phyloP scores from a whole-genome alignment of 306 rosid genomes.

The Neltuma alba region DNA sequence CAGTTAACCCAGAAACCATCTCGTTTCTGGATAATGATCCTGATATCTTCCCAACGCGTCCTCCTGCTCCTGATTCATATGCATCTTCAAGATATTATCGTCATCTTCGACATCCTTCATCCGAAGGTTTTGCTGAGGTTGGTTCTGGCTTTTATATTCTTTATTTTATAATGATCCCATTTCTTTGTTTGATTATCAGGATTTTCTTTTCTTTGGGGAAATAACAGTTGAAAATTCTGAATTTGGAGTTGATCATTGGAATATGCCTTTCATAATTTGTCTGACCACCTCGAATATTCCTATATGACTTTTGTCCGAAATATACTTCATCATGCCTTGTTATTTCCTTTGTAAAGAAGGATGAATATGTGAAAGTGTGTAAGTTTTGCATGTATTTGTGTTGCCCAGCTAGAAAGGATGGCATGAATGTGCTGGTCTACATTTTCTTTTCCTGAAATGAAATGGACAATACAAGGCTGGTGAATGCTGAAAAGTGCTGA shows the following conservation, averaged over 20 bases:
- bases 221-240: not conserved
- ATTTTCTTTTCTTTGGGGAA: not conserved
- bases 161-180: not conserved
- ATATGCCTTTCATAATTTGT: not conserved
- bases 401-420: not conserved
- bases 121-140: conserved; percentile 85
- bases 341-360: not conserved
- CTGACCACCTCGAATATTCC: not conserved
- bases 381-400: not conserved
- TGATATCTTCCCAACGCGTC: conserved; percentile 50
- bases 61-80: conserved; percentile 55
- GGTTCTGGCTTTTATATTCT: not conserved
- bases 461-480: not conserved
- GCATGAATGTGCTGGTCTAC: not conserved
- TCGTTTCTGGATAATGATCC: conserved; percentile 66
- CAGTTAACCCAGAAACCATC: conserved; percentile 56
- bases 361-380: not conserved
- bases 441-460: not conserved
- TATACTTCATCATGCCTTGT: not conserved
- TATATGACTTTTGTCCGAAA: not conserved
- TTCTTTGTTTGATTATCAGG: not conserved
- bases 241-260: not conserved
- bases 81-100: conserved; percentile 60
- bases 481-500: not conserved
- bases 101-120: conserved; percentile 63